A percentile compares a stretch with the other conserved stretches of the same genome.
phyloP scores from a whole-genome alignment of 768 basidiomycete species.

The Boletus sp. region DNA sequence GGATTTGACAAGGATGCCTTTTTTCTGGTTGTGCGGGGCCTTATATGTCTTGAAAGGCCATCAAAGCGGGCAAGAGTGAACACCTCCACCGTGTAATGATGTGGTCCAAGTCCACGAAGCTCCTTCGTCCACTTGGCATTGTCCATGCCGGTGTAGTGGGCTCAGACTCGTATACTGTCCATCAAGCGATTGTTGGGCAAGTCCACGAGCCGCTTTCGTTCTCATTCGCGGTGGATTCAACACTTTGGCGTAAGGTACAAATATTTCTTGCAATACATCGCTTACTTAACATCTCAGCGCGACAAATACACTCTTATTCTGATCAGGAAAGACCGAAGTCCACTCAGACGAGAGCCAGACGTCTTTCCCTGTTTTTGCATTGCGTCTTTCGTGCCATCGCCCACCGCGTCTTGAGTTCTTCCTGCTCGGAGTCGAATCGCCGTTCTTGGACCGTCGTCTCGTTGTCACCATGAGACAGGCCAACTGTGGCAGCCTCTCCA shows the following conservation, averaged over 20 bases:
- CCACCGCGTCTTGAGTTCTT: constrained; percentile 10
- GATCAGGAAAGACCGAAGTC: background rate
- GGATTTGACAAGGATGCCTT: background rate
- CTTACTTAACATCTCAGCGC: background rate
- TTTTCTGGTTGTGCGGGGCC: background rate
- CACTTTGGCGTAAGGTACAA: background rate
- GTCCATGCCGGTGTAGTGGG: background rate
- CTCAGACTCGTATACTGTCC: background rate
- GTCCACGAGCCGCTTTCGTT: background rate
- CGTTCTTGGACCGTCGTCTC: background rate
- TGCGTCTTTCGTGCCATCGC: background rate
- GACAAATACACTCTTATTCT: background rate
- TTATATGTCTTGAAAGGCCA: background rate
- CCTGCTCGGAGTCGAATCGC: constrained; percentile 2
- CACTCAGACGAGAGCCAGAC: background rate
- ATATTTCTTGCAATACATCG: background rate
- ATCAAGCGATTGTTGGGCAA: background rate
- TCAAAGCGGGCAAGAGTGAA: background rate
- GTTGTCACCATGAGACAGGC: background rate
- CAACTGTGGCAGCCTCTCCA: background rate
- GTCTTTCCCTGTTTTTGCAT: background rate
- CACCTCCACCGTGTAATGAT: too few relatives aligned
- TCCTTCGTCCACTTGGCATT: background rate
- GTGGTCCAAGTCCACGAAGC: background rate
- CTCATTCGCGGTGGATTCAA: background rate